Conservation (phyloP, 108 stramenopile genomes). For the Asterionellopsis glacialis region DNA sequence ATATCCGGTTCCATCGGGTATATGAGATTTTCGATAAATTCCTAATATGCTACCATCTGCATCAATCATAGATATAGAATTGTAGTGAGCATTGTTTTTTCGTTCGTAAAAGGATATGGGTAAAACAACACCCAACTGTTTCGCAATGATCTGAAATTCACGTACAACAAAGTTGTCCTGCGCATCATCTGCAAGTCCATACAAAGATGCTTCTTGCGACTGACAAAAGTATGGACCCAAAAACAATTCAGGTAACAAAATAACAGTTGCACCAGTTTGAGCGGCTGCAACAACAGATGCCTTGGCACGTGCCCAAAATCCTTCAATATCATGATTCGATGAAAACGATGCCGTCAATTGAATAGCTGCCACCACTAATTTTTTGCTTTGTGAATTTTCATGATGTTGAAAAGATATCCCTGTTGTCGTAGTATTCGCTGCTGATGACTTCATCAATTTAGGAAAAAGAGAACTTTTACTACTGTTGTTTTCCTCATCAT, state of each 20-base stretch:
- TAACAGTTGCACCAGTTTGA: constrained; percentile 29
- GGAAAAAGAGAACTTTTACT: neutral
- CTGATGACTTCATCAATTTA: too few species aligned
- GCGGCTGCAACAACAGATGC: constrained; percentile 22
- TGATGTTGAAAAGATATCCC: constrained; percentile 1
- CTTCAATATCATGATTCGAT: constrained; percentile 16
- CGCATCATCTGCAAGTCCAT: constrained; percentile 23
- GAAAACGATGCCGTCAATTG: constrained; percentile 31
- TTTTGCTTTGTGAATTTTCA: neutral
- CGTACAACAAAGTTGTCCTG: constrained; percentile 24
- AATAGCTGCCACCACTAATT: constrained; percentile 32
- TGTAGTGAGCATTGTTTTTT: constrained; percentile 36
- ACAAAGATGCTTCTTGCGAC: constrained; percentile 33
- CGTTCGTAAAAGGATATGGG: constrained; percentile 54
- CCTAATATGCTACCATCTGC: constrained; percentile 57
- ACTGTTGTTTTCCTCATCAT: neutral
- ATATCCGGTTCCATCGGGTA: constrained; percentile 81
- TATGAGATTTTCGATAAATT: constrained; percentile 59
- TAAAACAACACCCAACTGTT: constrained; percentile 35
- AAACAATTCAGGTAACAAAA: constrained; percentile 50
- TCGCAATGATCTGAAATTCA: constrained; percentile 29
- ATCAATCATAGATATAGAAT: constrained; percentile 58
- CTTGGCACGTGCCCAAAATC: constrained; percentile 26
- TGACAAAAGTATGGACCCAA: constrained; percentile 59
- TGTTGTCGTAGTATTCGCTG: neutral